Percentiles rank a stretch among this genome's conserved stretches.
Evolutionary conservation across 805 yeast genomes (phyloP).

Genomic region (Starmerella khaoyaiensis): DNA sequence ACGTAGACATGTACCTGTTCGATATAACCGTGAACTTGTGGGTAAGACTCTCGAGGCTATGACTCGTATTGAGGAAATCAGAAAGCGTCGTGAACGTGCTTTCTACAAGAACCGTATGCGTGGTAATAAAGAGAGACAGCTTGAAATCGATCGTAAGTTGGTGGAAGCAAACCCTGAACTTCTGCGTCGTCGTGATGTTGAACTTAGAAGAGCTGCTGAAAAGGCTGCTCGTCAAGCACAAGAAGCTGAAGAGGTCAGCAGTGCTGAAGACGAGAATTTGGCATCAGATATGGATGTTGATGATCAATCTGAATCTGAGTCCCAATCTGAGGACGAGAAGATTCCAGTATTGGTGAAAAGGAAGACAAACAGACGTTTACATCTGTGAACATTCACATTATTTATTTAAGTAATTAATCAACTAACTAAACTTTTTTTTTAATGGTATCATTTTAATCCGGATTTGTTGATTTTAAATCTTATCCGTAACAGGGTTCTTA

Average conservation of each 20-base stretch:
- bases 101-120: conserved; percentile 99
- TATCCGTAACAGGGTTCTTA: too few species aligned
- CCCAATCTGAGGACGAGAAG: conserved; percentile 29
- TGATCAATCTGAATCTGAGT: conserved; percentile 21
- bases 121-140: conserved; percentile 81
- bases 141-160: conserved; percentile 74
- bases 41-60: conserved; percentile 88
- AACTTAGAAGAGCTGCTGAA: conserved; percentile 62
- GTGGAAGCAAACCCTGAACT: conserved; percentile 82
- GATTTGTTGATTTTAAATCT: too few species aligned
- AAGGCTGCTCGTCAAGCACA: conserved; percentile 36
- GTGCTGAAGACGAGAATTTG: conserved; percentile 25
- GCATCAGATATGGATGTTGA: conserved; percentile 36
- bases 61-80: conserved; percentile 90
- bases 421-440: neutral
- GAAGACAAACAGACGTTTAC: conserved; percentile 34
- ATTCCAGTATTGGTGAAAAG: conserved; percentile 51
- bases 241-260: conserved; percentile 32
- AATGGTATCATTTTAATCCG: neutral
- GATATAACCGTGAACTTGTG: conserved; percentile 93
- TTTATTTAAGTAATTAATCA: neutral
- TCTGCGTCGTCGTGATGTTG: conserved; percentile 86
- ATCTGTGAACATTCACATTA: conserved; percentile 1
- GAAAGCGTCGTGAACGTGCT: conserved; percentile 92
- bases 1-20: conserved; percentile 94